Percentiles rank a stretch among this genome's conserved stretches.
Conservation (phyloP, 2,329 filamentous ascomycete species). For the Pseudocercospora pini-densiflorae region DNA sequence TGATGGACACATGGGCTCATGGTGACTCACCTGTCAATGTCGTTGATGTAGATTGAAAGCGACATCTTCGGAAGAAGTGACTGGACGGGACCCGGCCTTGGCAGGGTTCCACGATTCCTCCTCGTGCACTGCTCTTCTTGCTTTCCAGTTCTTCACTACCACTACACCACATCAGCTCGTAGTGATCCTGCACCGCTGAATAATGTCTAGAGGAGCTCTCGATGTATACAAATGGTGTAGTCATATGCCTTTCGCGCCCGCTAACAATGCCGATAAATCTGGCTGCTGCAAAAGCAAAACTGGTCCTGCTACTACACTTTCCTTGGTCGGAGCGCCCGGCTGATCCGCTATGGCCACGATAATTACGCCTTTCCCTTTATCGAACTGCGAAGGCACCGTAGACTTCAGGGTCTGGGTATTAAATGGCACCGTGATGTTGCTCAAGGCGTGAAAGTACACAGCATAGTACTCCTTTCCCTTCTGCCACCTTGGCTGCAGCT, state of each 20-base stretch:
- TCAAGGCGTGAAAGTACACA: slow-evolving; percentile 48
- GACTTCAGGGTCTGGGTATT: slow-evolving; percentile 41
- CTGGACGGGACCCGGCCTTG: background rate
- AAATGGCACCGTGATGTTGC: slow-evolving; percentile 45
- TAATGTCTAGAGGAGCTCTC: background rate
- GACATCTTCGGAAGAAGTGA: background rate
- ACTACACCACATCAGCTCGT: background rate
- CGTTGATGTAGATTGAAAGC: background rate
- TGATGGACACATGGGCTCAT: background rate
- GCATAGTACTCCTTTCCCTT: slow-evolving; percentile 43
- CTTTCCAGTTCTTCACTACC: background rate
- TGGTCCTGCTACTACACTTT: slow-evolving; percentile 48
- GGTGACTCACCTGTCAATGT: background rate
- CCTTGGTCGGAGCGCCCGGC: slow-evolving; percentile 43
- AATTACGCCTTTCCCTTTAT: slow-evolving; percentile 45
- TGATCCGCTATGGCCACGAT: slow-evolving; percentile 44
- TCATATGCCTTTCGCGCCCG: background rate
- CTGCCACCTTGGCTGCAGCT: slow-evolving; percentile 39
- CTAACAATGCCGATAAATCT: background rate
- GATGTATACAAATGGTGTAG: background rate
- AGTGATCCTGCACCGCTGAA: too few relatives aligned
- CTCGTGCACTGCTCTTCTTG: background rate
- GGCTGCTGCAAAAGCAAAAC: slow-evolving; percentile 46
- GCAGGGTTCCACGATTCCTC: background rate
- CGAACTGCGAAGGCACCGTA: slow-evolving; percentile 42